These are phyloP conservation scores for Areca catechu DNA, from an alignment of 176 grass and related monocot genomes.

Conservation along the genomic window DNA sequence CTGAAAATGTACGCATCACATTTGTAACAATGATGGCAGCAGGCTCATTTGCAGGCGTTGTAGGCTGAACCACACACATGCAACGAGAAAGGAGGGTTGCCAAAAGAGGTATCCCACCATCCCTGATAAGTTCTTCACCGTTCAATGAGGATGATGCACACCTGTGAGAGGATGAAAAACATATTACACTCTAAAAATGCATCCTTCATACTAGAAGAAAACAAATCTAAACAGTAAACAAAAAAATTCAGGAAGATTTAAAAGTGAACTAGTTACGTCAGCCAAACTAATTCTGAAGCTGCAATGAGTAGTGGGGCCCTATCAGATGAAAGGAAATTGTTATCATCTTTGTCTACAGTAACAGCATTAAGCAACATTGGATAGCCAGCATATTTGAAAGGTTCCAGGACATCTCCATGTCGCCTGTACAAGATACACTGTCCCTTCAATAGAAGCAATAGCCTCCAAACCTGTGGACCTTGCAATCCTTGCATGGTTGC, in stretches of 20 bases:
- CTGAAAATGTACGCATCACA: conserved; percentile 87
- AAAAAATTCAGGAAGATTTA: background rate
- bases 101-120: conserved; percentile 86
- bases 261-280: conserved; percentile 56
- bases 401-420: conserved; percentile 86
- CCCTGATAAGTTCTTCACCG: conserved; percentile 95
- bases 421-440: conserved; percentile 97
- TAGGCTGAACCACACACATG: conserved; percentile 93
- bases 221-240: conserved; percentile 12
- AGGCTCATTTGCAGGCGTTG: conserved; percentile 85
- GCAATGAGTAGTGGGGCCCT: conserved; percentile 81
- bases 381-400: conserved; percentile 99
- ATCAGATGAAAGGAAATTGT: conserved; percentile 96
- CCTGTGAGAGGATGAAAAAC: conserved; percentile 22
- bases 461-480: conserved; percentile 90
- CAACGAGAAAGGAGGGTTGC: conserved; percentile 95
- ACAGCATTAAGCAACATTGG: conserved; percentile 95
- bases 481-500: conserved; percentile 98
- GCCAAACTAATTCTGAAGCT: conserved; percentile 94
- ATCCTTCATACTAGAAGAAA: background rate
- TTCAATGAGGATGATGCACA: conserved; percentile 93
- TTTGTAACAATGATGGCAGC: conserved; percentile 85
- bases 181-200: conserved; percentile 3
- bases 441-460: conserved; percentile 85
- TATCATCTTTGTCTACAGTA: conserved; percentile 88